Evolutionary conservation across 352 stramenopile species (phyloP).

Genomic region (Nothophytophthora sp.): DNA sequence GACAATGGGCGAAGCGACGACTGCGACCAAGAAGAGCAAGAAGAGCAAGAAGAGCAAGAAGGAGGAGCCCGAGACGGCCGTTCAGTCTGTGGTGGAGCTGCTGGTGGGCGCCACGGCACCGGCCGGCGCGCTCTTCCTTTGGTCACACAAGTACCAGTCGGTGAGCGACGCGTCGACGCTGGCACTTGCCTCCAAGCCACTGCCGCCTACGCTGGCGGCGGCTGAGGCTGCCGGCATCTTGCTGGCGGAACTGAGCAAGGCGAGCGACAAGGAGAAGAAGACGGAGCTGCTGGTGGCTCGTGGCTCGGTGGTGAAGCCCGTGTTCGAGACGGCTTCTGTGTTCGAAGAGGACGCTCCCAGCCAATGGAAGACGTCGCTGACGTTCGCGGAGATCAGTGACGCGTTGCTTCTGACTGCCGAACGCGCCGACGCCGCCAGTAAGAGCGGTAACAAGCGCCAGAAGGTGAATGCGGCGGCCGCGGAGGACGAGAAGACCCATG

Average conservation of each 20-base stretch:
- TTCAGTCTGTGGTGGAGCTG: slow-evolving; percentile 37
- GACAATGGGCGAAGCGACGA: slow-evolving; percentile 17
- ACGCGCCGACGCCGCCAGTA: slow-evolving; percentile 28
- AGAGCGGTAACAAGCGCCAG: slow-evolving; percentile 57
- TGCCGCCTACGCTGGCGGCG: slow-evolving; percentile 42
- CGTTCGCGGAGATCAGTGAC: slow-evolving; percentile 64
- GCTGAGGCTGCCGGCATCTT: slow-evolving; percentile 48
- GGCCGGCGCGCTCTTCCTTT: slow-evolving; percentile 72
- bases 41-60: slow-evolving; percentile 47
- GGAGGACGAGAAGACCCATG: slow-evolving; percentile 59
- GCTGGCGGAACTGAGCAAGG: slow-evolving; percentile 31
- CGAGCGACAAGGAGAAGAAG: slow-evolving; percentile 20
- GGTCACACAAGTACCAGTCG: slow-evolving; percentile 68
- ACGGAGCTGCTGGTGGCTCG: slow-evolving; percentile 63
- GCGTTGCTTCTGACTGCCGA: slow-evolving; percentile 59
- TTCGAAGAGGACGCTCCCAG: slow-evolving; percentile 55
- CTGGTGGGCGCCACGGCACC: slow-evolving; percentile 58
- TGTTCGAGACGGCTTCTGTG: slow-evolving; percentile 71
- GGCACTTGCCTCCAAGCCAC: slow-evolving; percentile 60
- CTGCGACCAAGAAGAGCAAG: slow-evolving; percentile 57
- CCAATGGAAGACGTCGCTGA: slow-evolving; percentile 56
- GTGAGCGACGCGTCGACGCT: slow-evolving; percentile 25
- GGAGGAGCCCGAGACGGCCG: slow-evolving; percentile 13
- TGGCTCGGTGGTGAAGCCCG: slow-evolving; percentile 70
- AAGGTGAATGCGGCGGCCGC: slow-evolving; percentile 46